Evolutionary conservation across 805 yeast genomes (phyloP), one percentile per base, ranked within the genome.

Genomic region (Saturnispora diversa): DNA sequence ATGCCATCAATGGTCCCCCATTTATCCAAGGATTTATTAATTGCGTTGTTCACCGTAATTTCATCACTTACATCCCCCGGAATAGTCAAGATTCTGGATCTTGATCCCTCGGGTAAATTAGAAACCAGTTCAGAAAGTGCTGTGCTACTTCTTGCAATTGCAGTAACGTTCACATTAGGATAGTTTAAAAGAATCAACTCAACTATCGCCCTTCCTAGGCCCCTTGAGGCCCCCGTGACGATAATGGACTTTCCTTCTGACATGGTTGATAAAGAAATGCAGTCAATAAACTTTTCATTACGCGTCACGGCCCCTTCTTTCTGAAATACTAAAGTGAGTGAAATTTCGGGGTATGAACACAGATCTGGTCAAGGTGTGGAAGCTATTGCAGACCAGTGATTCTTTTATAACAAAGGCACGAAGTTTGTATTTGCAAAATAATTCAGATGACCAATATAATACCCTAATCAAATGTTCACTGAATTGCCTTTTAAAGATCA

Each of bases 181-280:
- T 60, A 51, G 3, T 61, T 39, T 2, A 58, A 35, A 1, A 87
- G 60, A 15, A 74, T 60, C 12, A 64, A 52, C 28, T 72, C 69
- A 3, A 80, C 85, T 49, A 82, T 76, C 1, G 87, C 71, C n/a
- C 69, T 72, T 2, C 98, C 98, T 52, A 90, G 80, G 5, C 97
- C 94, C 56, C 74, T 70, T 2, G 85, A 77, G 6, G 77, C 80
- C 27, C 85, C 84, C 1, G 84, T 77, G 2, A 78, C 69, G 11
- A 72, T 53, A 9, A 69, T 66, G 24, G 44, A 38, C 16, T 34
- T 40, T 5, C n/a, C 28, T 8, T 22, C 21, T 1, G 13, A 6
- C 39, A 37, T 37, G 23, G 9, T 6, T 9, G n/a, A 8, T 25
- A 13, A 35, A 12, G 29, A 17, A 12, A 30, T 17, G 13, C 5